Evolutionary conservation across 768 basidiomycete genomes (phyloP), one percentile per base, ranked within the genome.

Genomic region (Lenzites betulinus): DNA sequence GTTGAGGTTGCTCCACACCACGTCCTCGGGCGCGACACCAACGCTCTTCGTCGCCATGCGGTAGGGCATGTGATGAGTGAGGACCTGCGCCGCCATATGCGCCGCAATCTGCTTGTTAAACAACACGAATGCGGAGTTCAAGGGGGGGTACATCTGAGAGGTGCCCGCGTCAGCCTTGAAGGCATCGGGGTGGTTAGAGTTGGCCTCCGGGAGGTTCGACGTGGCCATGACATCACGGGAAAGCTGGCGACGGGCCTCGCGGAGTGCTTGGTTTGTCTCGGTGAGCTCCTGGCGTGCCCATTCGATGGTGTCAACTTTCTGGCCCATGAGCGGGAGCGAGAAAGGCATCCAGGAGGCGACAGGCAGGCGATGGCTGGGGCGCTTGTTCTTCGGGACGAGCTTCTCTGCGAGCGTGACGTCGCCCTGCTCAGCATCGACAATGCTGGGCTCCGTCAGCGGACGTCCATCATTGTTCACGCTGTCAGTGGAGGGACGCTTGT

Each of bases 61-160:
- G 66, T 92, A 92, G 25, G 93, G 93, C 52, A 86, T 84, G 69
- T 95, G 87, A 73, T 95, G 91, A 7, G 84, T 76, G 42, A 95
- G 75, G 3, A 79, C 77, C 73, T 95, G 87, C 36, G 82, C 81
- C 1, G 91, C 93, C 72, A 98, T 77, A 74, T 98, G 95, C 18
- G 95, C 95, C 2, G 92, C 90, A 62, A 97, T 91, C 77, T 98
- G 96, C 65, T 85, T 81, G 73, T 94, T 86, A 81, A 98, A 98
- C 22, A 90, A 88, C 60, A 98, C 81, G 72, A 98, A 98, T 8
- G 90, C 90, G 33, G 87, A 89, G 66, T 75, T 75, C 30, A 69
- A 66, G 15, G 74, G 74, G 13, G 73, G 72, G 54, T 75, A 74
- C 13, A 70, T 71, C 62, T 71, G 72, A 23, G 62, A 48, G 51